A percentile compares a stretch with the other conserved stretches of the same genome.
Evolutionary conservation across 2,329 filamentous ascomycete genomes (phyloP).

Genomic region (Chaetomium sp.): DNA sequence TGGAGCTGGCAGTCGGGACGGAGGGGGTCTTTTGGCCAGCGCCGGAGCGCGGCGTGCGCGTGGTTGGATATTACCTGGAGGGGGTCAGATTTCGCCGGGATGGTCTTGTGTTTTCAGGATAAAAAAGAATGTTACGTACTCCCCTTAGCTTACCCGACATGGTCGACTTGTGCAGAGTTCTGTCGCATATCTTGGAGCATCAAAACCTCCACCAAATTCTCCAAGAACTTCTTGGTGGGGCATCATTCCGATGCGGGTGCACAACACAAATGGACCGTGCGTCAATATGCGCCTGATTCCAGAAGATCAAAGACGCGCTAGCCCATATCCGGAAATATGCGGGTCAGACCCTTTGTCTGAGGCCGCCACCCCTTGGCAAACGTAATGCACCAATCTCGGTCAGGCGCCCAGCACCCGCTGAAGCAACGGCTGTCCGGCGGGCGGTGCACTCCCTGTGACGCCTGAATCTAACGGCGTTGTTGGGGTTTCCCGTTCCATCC

Average conservation of each 20-base stretch:
- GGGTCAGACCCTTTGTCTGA: background rate
- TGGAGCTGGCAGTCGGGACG: conserved; percentile 58
- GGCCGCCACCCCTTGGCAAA: conserved; percentile 7
- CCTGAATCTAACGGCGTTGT: background rate
- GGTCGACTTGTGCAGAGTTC: background rate
- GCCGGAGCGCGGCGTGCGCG: conserved; percentile 44
- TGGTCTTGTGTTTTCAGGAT: too few relatives aligned
- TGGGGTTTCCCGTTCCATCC: background rate
- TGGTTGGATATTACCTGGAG: conserved; percentile 39
- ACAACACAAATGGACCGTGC: too few relatives aligned
- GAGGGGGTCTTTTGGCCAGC: conserved; percentile 59
- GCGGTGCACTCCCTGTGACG: background rate
- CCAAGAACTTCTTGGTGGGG: too few relatives aligned
- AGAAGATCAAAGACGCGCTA: too few relatives aligned
- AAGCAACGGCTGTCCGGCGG: background rate
- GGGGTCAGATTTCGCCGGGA: too few relatives aligned
- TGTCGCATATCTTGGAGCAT: too few relatives aligned
- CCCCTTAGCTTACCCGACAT: conserved; percentile 18
- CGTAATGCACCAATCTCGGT: conserved; percentile 4
- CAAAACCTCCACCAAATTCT: too few relatives aligned
- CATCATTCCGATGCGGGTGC: too few relatives aligned
- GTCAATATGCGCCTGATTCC: too few relatives aligned
- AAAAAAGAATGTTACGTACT: conserved; percentile 8
- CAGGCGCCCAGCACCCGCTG: background rate
- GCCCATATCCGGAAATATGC: background rate